A percentile compares a stretch with the other conserved stretches of the same genome.
Conservation (phyloP, 768 basidiomycete species). For the Lactarius tabidus region DNA sequence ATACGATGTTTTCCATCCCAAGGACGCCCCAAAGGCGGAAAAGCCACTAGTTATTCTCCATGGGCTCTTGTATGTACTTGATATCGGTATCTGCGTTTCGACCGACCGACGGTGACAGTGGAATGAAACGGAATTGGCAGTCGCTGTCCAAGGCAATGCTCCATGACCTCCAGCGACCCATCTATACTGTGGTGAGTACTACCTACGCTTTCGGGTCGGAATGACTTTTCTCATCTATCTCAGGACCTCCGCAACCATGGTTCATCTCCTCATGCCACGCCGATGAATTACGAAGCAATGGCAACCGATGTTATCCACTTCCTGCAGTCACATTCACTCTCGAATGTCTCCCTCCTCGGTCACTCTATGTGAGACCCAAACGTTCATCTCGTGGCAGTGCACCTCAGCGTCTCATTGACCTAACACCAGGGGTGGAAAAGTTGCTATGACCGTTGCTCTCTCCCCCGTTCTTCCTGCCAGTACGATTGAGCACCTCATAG, state of each 20-base stretch:
- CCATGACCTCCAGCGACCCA: constrained; percentile 56
- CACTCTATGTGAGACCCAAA: constrained; percentile 73
- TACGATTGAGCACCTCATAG: constrained; percentile 54
- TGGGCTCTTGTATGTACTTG: constrained; percentile 52
- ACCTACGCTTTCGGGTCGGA: neutral
- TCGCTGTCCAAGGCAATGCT: constrained; percentile 74
- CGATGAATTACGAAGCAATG: constrained; percentile 77
- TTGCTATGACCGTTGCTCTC: constrained; percentile 67
- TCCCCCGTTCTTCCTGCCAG: constrained; percentile 40
- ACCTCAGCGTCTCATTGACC: neutral
- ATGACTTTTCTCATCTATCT: neutral
- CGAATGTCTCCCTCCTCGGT: constrained; percentile 70
- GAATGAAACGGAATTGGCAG: constrained; percentile 87
- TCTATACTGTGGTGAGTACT: constrained; percentile 64
- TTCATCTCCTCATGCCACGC: constrained; percentile 64
- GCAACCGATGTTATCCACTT: constrained; percentile 73
- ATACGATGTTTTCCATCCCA: constrained; percentile 31
- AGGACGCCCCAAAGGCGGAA: constrained; percentile 29
- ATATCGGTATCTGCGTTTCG: neutral
- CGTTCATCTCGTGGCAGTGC: too few species aligned
- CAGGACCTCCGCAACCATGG: constrained; percentile 93
- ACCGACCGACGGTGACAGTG: constrained; percentile 40
- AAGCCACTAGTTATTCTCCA: constrained; percentile 56
- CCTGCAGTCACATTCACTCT: constrained; percentile 48
- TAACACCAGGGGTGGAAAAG: constrained; percentile 75